Base-by-base conservation (phyloP, 106 monocot genomes). In the Triglochin maritima region DNA sequence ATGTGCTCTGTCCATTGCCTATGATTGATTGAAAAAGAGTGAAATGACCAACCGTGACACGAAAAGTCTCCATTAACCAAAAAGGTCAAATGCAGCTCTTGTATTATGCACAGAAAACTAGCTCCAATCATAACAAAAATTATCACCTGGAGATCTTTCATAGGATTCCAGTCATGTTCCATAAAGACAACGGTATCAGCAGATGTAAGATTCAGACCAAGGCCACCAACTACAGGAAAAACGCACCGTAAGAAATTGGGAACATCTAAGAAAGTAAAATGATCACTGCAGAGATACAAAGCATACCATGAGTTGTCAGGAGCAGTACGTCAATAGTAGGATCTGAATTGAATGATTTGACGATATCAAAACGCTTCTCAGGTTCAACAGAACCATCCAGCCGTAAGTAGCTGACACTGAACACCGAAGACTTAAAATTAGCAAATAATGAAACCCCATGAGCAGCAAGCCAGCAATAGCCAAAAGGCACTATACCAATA, bases 111-210 rank as follows among this genome's bases (percentile, higher is more conserved):
- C 42, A 12, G 13, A 55, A 12, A 55, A 2, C 14, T 9, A 55
- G 1, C 10, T 55, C 55, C 55, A 12, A 12, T 9, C 5, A 6
- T 12, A 16, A 62, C 62, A 49, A 13, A 50, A 66, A 66, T 7
- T 50, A 62, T 45, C 69, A 90, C 95, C 85, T 96, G 95, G 47
- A 74, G 95, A 81, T 96, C 95, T 71, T 81, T 96, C 95, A 96
- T 96, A 72, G 95, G 95, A 74, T 96, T 96, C 95, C 95, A 96
- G 57, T 96, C 95, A 83, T 96, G 95, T 75, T 96, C 90, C 95
- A 96, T 84, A 56, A 96, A 96, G 71, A 96, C 81, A 60, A 96
- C 50, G 49, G 95, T 96, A 76, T 96, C 90, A 75, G 95, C 95
- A 42, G 95, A 90, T 16, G 95, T 90, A 70, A 96, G 74, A 73